Evolutionary conservation across 768 basidiomycete species (phyloP).

Genomic region (Clathrus columnatus): DNA sequence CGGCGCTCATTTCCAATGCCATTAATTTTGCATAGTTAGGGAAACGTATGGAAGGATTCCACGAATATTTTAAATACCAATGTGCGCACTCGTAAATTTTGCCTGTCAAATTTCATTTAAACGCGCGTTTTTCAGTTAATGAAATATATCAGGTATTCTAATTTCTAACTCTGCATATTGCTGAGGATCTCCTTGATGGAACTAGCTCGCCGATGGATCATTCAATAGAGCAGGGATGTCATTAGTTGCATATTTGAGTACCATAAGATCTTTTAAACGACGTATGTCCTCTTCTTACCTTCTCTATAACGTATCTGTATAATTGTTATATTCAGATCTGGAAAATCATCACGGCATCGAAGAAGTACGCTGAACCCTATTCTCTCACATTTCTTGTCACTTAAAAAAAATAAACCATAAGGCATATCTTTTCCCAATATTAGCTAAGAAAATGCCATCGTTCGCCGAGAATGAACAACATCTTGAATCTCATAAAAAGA

Average conservation of each 20-base stretch:
- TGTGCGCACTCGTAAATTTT: slow-evolving; percentile 25
- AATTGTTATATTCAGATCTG: slow-evolving; percentile 25
- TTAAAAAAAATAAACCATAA: too few species aligned
- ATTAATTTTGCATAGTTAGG: not conserved
- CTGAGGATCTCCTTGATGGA: too few species aligned
- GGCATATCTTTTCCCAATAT: slow-evolving; percentile 39
- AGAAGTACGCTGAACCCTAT: slow-evolving; percentile 21
- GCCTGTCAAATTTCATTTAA: not conserved
- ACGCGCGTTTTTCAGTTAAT: slow-evolving; percentile 27
- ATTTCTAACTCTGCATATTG: not conserved
- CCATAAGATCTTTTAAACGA: slow-evolving; percentile 29
- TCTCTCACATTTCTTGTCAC: not conserved
- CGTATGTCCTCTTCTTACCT: slow-evolving; percentile 28
- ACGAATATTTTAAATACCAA: slow-evolving; percentile 39
- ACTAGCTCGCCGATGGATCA: slow-evolving; percentile 45
- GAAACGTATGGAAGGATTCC: slow-evolving; percentile 12
- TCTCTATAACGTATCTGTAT: not conserved
- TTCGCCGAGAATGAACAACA: slow-evolving; percentile 39
- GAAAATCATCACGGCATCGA: slow-evolving; percentile 50
- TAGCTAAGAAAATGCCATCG: slow-evolving; percentile 40
- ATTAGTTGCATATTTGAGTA: slow-evolving; percentile 33
- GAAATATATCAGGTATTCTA: slow-evolving; percentile 36
- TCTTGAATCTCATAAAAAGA: slow-evolving; percentile 39
- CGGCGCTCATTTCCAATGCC: not conserved
- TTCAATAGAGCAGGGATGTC: slow-evolving; percentile 37